Percentiles rank a stretch among this genome's conserved stretches.
Evolutionary conservation across 2,329 filamentous ascomycete genomes (phyloP).

Genomic region (Pseudogymnoascus sp.): DNA sequence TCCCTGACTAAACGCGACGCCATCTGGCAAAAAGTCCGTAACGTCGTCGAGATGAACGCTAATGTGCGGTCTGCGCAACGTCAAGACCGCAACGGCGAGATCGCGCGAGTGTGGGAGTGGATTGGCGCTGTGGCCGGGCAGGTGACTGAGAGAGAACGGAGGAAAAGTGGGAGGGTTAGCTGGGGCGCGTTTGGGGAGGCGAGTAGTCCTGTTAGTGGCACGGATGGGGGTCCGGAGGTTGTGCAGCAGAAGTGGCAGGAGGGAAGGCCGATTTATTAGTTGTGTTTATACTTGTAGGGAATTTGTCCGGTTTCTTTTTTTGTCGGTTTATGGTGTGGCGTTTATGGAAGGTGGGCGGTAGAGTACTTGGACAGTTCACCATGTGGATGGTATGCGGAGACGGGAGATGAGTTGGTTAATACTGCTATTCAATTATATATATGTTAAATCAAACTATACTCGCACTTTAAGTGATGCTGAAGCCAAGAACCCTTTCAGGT

Average conservation of each 20-base stretch:
- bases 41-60: slow-evolving; percentile 84
- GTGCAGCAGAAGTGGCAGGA: slow-evolving; percentile 25
- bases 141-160: slow-evolving; percentile 29
- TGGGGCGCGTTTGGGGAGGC: slow-evolving; percentile 22
- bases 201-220: slow-evolving; percentile 20
- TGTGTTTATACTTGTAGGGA: not conserved
- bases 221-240: slow-evolving; percentile 20
- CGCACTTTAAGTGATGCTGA: not conserved
- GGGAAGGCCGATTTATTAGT: slow-evolving; percentile 26
- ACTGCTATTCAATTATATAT: not conserved
- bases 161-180: slow-evolving; percentile 39
- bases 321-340: not conserved
- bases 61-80: slow-evolving; percentile 75
- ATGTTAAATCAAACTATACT: not conserved
- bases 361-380: not conserved
- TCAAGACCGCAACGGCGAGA: slow-evolving; percentile 56
- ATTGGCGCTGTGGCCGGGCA: slow-evolving; percentile 46
- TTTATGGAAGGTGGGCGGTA: not conserved
- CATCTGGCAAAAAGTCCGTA: slow-evolving; percentile 75
- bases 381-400: not conserved
- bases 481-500: not conserved
- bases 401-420: not conserved
- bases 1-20: slow-evolving; percentile 65
- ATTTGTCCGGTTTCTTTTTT: not conserved
- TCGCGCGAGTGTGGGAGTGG: slow-evolving; percentile 62